A percentile compares a stretch with the other conserved stretches of the same genome.
These are phyloP conservation scores for Vaccinium vitisidaea DNA, from an alignment of 148 eudicot species.

Conservation along the genomic window DNA sequence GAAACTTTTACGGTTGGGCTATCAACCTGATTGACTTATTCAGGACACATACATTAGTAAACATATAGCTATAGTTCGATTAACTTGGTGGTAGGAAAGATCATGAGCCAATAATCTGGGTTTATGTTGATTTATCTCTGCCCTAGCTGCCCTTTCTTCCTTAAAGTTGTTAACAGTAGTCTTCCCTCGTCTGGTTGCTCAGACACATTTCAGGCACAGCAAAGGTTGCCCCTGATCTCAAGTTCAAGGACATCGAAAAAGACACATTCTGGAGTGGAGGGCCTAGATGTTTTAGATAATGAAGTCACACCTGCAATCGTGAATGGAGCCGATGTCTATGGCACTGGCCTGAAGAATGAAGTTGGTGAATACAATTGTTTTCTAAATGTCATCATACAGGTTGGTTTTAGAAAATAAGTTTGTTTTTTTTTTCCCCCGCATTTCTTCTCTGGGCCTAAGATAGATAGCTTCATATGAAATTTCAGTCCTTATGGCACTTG, in stretches of 20 bases:
- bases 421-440: not conserved
- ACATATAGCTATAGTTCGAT: not conserved
- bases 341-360: constrained; percentile 85
- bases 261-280: constrained; percentile 28
- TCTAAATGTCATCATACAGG: constrained; percentile 96
- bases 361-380: constrained; percentile 98
- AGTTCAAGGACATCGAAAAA: constrained; percentile 35
- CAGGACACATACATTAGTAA: not conserved
- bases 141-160: not conserved
- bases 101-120: not conserved
- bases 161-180: constrained; percentile 13
- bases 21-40: not conserved
- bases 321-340: constrained; percentile 47
- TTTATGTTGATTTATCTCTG: not conserved
- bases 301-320: constrained; percentile 30
- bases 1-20: not conserved
- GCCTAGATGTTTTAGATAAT: constrained; percentile 27
- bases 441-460: constrained; percentile 7
- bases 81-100: not conserved
- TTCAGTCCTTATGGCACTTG: constrained; percentile 90
- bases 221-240: constrained; percentile 40
- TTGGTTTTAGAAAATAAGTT: constrained; percentile 23
- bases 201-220: constrained; percentile 64
- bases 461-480: not conserved
- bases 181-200: constrained; percentile 7